Evolutionary conservation across 225 moss, liverwort and hornwort genomes (phyloP).

Genomic region (Polytrichum commune): DNA sequence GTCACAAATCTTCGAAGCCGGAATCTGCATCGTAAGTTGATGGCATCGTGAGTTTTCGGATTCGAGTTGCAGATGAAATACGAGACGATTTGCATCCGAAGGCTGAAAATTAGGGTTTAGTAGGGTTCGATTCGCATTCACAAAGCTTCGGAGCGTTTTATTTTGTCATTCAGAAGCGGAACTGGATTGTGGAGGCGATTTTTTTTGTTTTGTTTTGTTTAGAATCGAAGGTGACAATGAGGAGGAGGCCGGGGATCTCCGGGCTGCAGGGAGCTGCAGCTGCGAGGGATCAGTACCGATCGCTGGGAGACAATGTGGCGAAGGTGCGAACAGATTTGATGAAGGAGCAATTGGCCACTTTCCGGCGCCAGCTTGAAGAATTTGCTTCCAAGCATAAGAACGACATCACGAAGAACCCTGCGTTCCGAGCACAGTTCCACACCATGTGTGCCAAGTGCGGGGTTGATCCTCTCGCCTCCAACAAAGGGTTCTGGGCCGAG

Average conservation of each 20-base stretch:
- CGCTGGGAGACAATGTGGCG: slow-evolving; percentile 91
- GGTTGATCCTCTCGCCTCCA: slow-evolving; percentile 94
- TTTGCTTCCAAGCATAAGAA: slow-evolving; percentile 95
- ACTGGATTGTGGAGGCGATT: too few relatives aligned
- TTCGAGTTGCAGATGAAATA: too few relatives aligned
- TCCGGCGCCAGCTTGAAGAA: slow-evolving; percentile 88
- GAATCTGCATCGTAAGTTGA: too few relatives aligned
- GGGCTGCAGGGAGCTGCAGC: slow-evolving; percentile 83
- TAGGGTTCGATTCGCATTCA: too few relatives aligned
- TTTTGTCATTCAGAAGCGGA: too few relatives aligned
- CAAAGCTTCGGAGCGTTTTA: too few relatives aligned
- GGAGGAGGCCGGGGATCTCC: slow-evolving; percentile 80
- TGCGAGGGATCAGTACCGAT: slow-evolving; percentile 73
- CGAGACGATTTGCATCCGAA: too few relatives aligned
- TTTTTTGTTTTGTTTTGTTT: too few relatives aligned
- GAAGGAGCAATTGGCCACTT: slow-evolving; percentile 91
- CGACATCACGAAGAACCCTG: slow-evolving; percentile 90
- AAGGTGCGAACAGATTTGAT: slow-evolving; percentile 83
- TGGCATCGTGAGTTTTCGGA: too few relatives aligned
- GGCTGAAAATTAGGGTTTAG: too few relatives aligned
- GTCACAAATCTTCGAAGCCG: too few relatives aligned
- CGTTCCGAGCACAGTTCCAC: slow-evolving; percentile 89
- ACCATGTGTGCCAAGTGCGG: slow-evolving; percentile 94
- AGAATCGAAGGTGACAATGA: slow-evolving; percentile 30
- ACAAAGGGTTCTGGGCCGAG: slow-evolving; percentile 97